Evolutionary conservation across 2,329 filamentous ascomycete species (phyloP).

Genomic region (Alternaria arborescens): DNA sequence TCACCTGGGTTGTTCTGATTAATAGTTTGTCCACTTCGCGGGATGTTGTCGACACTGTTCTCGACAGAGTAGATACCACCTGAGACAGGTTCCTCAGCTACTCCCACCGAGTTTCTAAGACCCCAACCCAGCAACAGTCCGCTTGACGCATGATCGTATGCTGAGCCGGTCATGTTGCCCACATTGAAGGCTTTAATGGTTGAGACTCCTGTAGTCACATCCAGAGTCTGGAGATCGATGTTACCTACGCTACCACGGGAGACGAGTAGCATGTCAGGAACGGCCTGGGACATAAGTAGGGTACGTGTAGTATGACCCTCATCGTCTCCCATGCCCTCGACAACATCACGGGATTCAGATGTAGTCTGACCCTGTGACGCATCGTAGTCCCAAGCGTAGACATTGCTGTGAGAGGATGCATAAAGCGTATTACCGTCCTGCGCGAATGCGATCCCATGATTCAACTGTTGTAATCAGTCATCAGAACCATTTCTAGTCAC

Average conservation of each 20-base stretch:
- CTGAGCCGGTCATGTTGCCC: conserved; percentile 49
- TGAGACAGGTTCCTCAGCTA: conserved; percentile 67
- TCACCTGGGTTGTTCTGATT: conserved; percentile 76
- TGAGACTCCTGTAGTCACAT: conserved; percentile 66
- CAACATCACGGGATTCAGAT: conserved; percentile 61
- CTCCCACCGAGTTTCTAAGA: conserved; percentile 74
- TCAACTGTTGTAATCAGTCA: conserved; percentile 47
- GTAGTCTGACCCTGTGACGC: conserved; percentile 56
- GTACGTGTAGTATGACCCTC: conserved; percentile 72
- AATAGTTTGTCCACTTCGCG: conserved; percentile 66
- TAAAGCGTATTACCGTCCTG: conserved; percentile 61
- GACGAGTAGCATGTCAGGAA: conserved; percentile 68
- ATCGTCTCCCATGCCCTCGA: conserved; percentile 67
- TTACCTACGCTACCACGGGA: conserved; percentile 72
- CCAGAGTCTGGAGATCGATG: conserved; percentile 64
- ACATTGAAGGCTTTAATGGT: conserved; percentile 72
- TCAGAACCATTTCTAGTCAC: neutral
- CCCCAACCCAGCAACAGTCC: conserved; percentile 69
- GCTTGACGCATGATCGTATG: conserved; percentile 61
- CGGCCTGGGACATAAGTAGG: conserved; percentile 66
- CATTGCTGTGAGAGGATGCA: conserved; percentile 65
- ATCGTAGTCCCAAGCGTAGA: conserved; percentile 73
- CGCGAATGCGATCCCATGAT: conserved; percentile 62
- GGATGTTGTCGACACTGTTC: conserved; percentile 73
- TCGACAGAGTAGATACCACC: conserved; percentile 68